phyloP scores from a whole-genome alignment of 805 yeast species.

The Saccharomycopsis sp. region DNA sequence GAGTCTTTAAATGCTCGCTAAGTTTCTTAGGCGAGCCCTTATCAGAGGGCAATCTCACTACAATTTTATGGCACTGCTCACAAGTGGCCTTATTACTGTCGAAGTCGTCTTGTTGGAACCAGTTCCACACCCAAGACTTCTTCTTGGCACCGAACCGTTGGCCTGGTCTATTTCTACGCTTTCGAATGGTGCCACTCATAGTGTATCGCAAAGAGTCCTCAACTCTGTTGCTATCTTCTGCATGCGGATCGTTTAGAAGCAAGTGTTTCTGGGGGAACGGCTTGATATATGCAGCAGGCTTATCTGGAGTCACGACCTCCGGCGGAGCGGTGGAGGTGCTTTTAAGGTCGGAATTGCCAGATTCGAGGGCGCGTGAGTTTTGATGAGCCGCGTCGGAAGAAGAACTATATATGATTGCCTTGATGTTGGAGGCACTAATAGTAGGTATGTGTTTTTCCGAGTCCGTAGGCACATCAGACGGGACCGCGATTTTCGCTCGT shows the following conservation, averaged over 20 bases:
- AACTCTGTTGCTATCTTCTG: not conserved
- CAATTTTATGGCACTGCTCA: conserved; percentile 45
- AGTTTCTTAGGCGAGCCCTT: conserved; percentile 56
- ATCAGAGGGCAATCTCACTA: conserved; percentile 43
- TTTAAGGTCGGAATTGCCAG: no score
- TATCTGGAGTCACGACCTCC: no score
- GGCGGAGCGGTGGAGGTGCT: no score
- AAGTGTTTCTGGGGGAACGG: not conserved
- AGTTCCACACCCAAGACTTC: conserved; percentile 58
- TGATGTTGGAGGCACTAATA: not conserved
- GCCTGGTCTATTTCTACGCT: conserved; percentile 41
- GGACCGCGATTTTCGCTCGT: no score
- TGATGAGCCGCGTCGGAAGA: no score
- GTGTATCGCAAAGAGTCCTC: not conserved
- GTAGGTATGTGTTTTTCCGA: not conserved
- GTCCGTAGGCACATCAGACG: no score
- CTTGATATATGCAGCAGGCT: not conserved
- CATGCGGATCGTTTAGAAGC: not conserved
- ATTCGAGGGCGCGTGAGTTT: no score
- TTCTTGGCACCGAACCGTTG: conserved; percentile 55
- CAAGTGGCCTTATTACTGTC: conserved; percentile 49
- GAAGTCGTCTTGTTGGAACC: conserved; percentile 47
- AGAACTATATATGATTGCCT: not conserved
- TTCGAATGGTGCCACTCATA: not conserved
- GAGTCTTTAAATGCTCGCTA: conserved; percentile 50